A percentile compares a stretch with the other conserved stretches of the same genome.
phyloP scores from a whole-genome alignment of 2,329 filamentous ascomycete genomes.

The Aureobasidium musti region DNA sequence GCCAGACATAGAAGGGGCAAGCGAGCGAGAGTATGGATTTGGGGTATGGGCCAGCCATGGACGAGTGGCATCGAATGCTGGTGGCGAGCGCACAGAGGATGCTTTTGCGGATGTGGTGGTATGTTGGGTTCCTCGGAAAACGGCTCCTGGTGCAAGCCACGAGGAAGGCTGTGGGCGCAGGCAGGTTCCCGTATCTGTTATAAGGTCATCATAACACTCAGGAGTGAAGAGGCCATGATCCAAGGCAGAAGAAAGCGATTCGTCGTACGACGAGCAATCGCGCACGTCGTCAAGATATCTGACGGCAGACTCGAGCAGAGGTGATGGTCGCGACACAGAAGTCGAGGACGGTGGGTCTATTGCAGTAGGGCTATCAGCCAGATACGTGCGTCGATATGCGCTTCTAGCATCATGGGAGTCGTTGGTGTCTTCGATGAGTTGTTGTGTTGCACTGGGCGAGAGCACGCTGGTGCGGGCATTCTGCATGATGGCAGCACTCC shows the following conservation, averaged over 20 bases:
- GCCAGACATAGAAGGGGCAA: conserved; percentile 34
- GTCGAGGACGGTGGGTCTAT: neutral
- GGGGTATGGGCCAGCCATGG: conserved; percentile 45
- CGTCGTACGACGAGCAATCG: conserved; percentile 55
- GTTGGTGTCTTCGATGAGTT: conserved; percentile 32
- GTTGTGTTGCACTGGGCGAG: conserved; percentile 41
- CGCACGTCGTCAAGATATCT: conserved; percentile 63
- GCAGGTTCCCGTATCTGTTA: conserved; percentile 57
- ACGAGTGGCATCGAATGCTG: conserved; percentile 40
- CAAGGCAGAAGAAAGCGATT: conserved; percentile 56
- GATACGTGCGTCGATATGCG: conserved; percentile 41
- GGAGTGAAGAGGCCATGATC: conserved; percentile 57
- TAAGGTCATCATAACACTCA: conserved; percentile 58
- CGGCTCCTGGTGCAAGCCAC: conserved; percentile 62
- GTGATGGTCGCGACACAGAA: conserved; percentile 31
- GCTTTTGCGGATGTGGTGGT: conserved; percentile 45
- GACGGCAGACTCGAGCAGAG: conserved; percentile 59
- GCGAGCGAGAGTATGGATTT: conserved; percentile 13
- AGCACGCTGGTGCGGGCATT: conserved; percentile 35
- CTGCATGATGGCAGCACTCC: conserved; percentile 40
- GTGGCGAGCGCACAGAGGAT: conserved; percentile 32
- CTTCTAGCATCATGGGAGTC: conserved; percentile 31
- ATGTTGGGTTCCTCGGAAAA: conserved; percentile 64
- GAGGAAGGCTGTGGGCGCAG: conserved; percentile 57
- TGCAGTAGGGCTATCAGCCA: conserved; percentile 39